phyloP scores from a whole-genome alignment of 1,139 yeast species.

The Magnusiomyces suaveolens region DNA sequence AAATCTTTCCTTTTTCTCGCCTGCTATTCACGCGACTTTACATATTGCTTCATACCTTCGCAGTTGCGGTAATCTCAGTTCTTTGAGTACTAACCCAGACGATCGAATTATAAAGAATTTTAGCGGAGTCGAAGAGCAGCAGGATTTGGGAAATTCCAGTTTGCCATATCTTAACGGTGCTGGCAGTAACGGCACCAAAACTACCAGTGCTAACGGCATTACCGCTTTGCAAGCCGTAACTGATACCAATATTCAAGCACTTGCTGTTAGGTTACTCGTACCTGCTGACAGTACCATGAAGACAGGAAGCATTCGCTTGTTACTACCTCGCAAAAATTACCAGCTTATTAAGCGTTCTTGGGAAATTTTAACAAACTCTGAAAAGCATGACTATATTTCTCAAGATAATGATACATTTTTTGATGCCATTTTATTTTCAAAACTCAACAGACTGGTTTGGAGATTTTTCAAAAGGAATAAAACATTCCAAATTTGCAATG shows the following conservation, averaged over 20 bases:
- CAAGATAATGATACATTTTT: neutral
- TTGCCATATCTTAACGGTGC: neutral
- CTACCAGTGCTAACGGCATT: neutral
- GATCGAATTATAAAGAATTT: neutral
- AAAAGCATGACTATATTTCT: neutral
- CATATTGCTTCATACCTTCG: neutral
- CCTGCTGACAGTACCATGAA: neutral
- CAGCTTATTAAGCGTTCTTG: neutral
- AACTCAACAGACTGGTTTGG: conserved; percentile 3
- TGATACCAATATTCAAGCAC: neutral
- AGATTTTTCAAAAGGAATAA: conserved; percentile 4
- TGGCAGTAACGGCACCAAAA: neutral
- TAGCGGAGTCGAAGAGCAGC: conserved; percentile 2
- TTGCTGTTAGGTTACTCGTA: neutral
- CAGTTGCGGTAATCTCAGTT: neutral
- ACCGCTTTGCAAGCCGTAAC: neutral
- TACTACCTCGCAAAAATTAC: neutral
- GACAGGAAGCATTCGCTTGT: neutral
- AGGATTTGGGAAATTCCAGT: conserved; percentile 2
- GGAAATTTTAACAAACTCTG: neutral
- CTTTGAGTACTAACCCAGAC: neutral
- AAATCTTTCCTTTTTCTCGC: neutral
- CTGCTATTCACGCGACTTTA: neutral
- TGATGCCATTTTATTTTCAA: neutral
- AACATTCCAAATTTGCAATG: neutral